A percentile compares a stretch with the other conserved stretches of the same genome.
Evolutionary conservation across 176 grass and related monocot genomes (phyloP).

Genomic region (Panicum miliaceum): DNA sequence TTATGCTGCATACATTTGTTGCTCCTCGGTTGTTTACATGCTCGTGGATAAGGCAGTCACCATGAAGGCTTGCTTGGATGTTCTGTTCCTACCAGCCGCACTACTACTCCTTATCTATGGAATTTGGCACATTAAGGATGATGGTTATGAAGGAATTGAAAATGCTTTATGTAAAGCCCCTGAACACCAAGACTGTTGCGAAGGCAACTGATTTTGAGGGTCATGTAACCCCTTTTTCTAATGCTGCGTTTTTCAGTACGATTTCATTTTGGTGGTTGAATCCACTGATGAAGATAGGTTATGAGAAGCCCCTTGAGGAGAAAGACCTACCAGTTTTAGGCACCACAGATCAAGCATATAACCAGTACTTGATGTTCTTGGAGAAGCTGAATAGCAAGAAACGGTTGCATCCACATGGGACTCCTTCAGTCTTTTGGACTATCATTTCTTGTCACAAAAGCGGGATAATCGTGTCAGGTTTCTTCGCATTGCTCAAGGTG

Average conservation of each 20-base stretch:
- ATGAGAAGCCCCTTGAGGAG: constrained; percentile 76
- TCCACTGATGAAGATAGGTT: constrained; percentile 78
- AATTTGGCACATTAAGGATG: constrained; percentile 29
- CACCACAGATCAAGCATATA: constrained; percentile 53
- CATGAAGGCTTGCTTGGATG: constrained; percentile 54
- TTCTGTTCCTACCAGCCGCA: constrained; percentile 59
- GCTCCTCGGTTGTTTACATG: constrained; percentile 55
- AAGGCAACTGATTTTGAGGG: constrained; percentile 31
- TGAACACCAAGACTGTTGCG: constrained; percentile 36
- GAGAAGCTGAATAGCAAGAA: constrained; percentile 57
- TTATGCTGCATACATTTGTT: constrained; percentile 53
- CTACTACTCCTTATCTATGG: constrained; percentile 50
- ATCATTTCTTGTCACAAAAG: constrained; percentile 76
- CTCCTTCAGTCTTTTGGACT: constrained; percentile 68
- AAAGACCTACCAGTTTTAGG: constrained; percentile 69
- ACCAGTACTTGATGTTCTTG: constrained; percentile 60
- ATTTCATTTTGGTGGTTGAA: constrained; percentile 97
- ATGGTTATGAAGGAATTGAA: constrained; percentile 22
- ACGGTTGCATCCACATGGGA: constrained; percentile 13
- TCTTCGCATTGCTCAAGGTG: constrained; percentile 86
- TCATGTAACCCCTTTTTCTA: constrained; percentile 54
- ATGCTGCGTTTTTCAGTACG: constrained; percentile 63
- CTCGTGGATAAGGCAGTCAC: constrained; percentile 39
- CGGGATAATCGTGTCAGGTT: constrained; percentile 63
- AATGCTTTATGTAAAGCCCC: constrained; percentile 54